phyloP scores from a whole-genome alignment of 139 green algal genomes.

The Medakamo hakoo region DNA sequence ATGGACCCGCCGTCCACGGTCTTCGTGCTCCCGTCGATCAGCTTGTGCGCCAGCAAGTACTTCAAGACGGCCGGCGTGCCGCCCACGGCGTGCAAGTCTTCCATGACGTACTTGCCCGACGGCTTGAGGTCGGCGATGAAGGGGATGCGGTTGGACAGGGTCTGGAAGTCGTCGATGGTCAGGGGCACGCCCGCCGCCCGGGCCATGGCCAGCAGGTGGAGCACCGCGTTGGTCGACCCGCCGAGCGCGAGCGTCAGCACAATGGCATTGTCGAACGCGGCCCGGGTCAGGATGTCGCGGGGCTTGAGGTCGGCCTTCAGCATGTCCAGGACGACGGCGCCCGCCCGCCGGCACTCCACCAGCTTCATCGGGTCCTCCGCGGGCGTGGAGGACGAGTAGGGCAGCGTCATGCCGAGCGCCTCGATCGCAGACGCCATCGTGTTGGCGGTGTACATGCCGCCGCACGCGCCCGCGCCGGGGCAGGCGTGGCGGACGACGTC shows the following conservation, averaged over 20 bases:
- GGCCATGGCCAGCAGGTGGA: conserved; percentile 79
- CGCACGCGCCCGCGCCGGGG: conserved; percentile 64
- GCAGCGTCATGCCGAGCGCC: conserved; percentile 90
- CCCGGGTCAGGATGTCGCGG: conserved; percentile 87
- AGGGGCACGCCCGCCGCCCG: conserved; percentile 51
- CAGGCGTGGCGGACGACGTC: conserved; percentile 86
- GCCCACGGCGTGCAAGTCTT: conserved; percentile 86
- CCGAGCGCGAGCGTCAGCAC: conserved; percentile 76
- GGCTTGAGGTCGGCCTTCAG: conserved; percentile 84
- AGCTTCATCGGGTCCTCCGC: conserved; percentile 87
- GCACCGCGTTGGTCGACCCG: conserved; percentile 89
- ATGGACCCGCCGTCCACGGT: conserved; percentile 87
- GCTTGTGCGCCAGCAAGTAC: conserved; percentile 75
- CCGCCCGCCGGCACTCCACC: conserved; percentile 81
- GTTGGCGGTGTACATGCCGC: conserved; percentile 98
- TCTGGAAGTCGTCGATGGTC: conserved; percentile 92
- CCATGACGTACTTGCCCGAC: conserved; percentile 92
- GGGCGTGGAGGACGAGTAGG: conserved; percentile 81
- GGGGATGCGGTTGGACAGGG: conserved; percentile 63
- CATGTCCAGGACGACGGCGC: conserved; percentile 58
- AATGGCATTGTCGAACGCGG: conserved; percentile 95
- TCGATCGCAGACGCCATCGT: conserved; percentile 96
- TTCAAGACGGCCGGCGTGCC: conserved; percentile 92
- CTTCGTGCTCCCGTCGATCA: conserved; percentile 78
- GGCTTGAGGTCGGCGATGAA: conserved; percentile 97